Evolutionary conservation across 495 filamentous ascomycete genomes (phyloP).

Genomic region (Pyrenopolyporus hunteri): DNA sequence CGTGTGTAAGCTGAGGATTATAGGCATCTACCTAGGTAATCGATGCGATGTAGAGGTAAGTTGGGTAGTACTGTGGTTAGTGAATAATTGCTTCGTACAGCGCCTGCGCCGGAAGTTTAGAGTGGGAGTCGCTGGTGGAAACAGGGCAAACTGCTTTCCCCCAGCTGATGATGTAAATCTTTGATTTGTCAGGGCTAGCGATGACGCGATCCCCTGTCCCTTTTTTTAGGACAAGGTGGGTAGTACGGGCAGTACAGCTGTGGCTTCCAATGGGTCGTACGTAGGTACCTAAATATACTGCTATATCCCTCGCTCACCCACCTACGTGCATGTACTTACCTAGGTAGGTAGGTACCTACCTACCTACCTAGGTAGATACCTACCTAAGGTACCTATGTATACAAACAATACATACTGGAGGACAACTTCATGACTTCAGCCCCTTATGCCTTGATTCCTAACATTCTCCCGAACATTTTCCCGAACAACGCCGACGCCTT

Average conservation of each 20-base stretch:
- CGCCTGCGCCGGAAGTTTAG: neutral
- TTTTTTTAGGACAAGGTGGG: too few relatives aligned
- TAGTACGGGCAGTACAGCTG: too few relatives aligned
- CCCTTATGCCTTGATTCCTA: neutral
- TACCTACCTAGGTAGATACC: neutral
- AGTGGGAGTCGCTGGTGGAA: neutral
- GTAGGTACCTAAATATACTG: neutral
- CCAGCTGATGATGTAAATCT: constrained; percentile 26
- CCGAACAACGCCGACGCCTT: constrained; percentile 3
- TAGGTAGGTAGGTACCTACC: neutral
- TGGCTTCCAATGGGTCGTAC: too few relatives aligned
- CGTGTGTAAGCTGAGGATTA: neutral
- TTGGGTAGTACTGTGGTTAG: too few relatives aligned
- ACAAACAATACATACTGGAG: neutral
- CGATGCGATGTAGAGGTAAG: too few relatives aligned
- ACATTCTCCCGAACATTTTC: neutral
- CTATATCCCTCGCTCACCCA: neutral
- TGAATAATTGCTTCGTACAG: too few relatives aligned
- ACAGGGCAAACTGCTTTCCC: neutral
- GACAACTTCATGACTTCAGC: neutral
- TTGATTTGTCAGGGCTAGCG: constrained; percentile 33
- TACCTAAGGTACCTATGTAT: neutral
- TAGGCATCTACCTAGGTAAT: neutral
- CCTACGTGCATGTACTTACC: neutral
- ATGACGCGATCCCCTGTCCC: constrained; percentile 32